These are phyloP conservation scores for Fusarium sp. DNA, from an alignment of 2,329 filamentous ascomycete genomes.

Conservation along the genomic window DNA sequence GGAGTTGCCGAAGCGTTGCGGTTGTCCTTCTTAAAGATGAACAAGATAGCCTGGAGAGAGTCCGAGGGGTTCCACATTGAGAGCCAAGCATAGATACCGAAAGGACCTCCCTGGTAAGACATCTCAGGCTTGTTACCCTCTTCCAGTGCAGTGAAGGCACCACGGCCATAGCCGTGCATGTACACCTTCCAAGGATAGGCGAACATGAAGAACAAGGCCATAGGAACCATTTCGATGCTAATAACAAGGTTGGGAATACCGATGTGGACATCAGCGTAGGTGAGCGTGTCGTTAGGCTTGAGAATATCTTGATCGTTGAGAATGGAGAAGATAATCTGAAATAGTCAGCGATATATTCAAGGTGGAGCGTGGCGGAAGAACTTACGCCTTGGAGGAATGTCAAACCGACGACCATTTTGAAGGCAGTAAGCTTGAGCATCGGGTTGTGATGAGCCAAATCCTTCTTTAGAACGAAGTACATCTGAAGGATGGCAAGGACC, in stretches of 20 bases:
- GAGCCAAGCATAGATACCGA: slow-evolving; percentile 35
- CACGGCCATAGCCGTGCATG: slow-evolving; percentile 9
- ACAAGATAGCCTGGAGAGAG: slow-evolving; percentile 30
- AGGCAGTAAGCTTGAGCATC: slow-evolving; percentile 39
- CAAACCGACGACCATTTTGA: slow-evolving; percentile 39
- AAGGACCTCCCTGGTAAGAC: slow-evolving; percentile 33
- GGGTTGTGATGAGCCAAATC: slow-evolving; percentile 39
- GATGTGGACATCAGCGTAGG: slow-evolving; percentile 41
- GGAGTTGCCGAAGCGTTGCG: background rate
- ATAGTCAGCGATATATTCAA: background rate
- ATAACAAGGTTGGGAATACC: slow-evolving; percentile 41
- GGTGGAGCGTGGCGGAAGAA: fast-evolving
- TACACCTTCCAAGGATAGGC: slow-evolving; percentile 44
- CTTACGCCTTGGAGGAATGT: slow-evolving; percentile 39
- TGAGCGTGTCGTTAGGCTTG: slow-evolving; percentile 31
- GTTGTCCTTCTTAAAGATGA: slow-evolving; percentile 12
- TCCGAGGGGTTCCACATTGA: slow-evolving; percentile 38
- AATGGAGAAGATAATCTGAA: slow-evolving; percentile 34
- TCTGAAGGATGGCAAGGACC: slow-evolving; percentile 31
- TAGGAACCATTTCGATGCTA: slow-evolving; percentile 41
- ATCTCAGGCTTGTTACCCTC: slow-evolving; percentile 1
- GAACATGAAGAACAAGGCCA: slow-evolving; percentile 36
- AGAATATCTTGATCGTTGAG: slow-evolving; percentile 29
- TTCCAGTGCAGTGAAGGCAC: slow-evolving; percentile 18
- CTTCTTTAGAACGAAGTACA: slow-evolving; percentile 36